These are phyloP conservation scores for Colletotrichum australisinense DNA, from an alignment of 2,329 filamentous ascomycete species.

Conservation along the genomic window DNA sequence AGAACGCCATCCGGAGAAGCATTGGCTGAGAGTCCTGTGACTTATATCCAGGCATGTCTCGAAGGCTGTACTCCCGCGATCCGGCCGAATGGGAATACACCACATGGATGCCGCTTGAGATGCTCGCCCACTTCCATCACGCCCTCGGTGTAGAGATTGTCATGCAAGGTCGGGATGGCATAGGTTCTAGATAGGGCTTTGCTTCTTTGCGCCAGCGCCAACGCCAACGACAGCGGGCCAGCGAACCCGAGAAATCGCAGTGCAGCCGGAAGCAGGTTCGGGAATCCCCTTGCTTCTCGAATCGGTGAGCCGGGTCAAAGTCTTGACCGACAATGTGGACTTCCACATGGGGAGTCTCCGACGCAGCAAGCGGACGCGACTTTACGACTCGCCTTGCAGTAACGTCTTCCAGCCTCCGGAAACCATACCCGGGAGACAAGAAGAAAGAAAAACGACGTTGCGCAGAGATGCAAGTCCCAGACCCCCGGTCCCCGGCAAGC, in stretches of 20 bases:
- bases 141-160: background rate
- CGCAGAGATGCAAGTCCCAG: slow-evolving; percentile 8
- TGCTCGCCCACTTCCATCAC: background rate
- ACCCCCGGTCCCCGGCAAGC: slow-evolving; percentile 19
- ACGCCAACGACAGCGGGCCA: background rate
- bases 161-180: slow-evolving; percentile 9
- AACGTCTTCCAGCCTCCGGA: background rate
- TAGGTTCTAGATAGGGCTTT: slow-evolving; percentile 1
- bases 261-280: slow-evolving; percentile 11
- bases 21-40: slow-evolving; percentile 21
- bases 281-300: slow-evolving; percentile 10
- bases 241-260: background rate
- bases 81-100: slow-evolving; percentile 34
- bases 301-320: slow-evolving; percentile 20
- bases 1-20: slow-evolving; percentile 8
- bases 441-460: background rate
- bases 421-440: background rate
- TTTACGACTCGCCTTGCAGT: slow-evolving; percentile 7
- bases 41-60: slow-evolving; percentile 10
- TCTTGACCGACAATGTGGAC: slow-evolving; percentile 24
- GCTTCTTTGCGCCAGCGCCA: background rate
- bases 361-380: slow-evolving; percentile 18
- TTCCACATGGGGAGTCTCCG: slow-evolving; percentile 18
- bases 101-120: slow-evolving; percentile 33
- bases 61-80: slow-evolving; percentile 9